Conservation (phyloP, 805 yeast species). For the Sungouiella blattae region DNA sequence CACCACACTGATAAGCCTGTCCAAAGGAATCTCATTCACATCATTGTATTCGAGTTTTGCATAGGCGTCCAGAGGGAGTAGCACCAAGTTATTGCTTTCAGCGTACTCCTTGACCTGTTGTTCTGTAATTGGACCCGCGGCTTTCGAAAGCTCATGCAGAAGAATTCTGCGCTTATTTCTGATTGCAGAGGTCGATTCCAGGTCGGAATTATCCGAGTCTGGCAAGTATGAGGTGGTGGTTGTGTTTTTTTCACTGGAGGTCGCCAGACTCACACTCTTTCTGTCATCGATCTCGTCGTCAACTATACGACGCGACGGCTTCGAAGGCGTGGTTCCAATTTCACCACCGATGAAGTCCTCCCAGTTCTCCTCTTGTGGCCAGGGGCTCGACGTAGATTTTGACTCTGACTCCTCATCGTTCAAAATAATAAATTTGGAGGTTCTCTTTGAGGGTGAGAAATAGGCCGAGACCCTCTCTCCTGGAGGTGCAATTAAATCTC, state of each 20-base stretch:
- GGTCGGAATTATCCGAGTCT: constrained; percentile 28
- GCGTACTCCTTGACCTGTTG: constrained; percentile 34
- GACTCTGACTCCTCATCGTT: constrained; percentile 22
- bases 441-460: constrained; percentile 35
- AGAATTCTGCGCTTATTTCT: constrained; percentile 10
- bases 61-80: constrained; percentile 30
- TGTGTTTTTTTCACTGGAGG: neutral
- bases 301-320: constrained; percentile 15
- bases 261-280: neutral
- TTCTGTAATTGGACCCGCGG: constrained; percentile 12
- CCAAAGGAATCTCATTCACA: constrained; percentile 20
- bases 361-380: constrained; percentile 28
- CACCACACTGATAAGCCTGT: constrained; percentile 20
- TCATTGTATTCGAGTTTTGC: constrained; percentile 27
- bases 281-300: constrained; percentile 13
- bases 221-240: constrained; percentile 4
- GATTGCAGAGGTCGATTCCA: constrained; percentile 15
- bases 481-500: constrained; percentile 8
- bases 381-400: constrained; percentile 6
- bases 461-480: constrained; percentile 18
- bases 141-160: constrained; percentile 15
- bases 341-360: constrained; percentile 36
- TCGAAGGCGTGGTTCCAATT: constrained; percentile 21
- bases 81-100: constrained; percentile 26
- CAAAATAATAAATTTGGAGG: constrained; percentile 28